Base-by-base conservation (phyloP, 208 protist genomes). In the Acanthamoeba lenticulata region DNA sequence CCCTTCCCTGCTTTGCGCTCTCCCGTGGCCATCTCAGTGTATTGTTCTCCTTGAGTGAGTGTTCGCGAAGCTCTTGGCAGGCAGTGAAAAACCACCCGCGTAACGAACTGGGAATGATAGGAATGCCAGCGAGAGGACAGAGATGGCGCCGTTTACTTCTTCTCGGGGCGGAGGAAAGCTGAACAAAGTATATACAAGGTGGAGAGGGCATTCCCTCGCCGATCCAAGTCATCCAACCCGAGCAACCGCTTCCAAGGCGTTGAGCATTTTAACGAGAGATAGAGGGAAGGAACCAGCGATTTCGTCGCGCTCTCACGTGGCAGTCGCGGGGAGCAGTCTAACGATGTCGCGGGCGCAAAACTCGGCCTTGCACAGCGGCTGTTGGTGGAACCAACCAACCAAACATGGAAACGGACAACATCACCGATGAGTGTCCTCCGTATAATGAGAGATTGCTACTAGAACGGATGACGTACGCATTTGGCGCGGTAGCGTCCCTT, bases 1-100 rank as follows among this genome's bases (percentile, higher is more conserved):
- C 77, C 77, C 77, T 86, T 86, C 13, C 67, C 67, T n/a, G 67
- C 67, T 32, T 77, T 77, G 40, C 67, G 67, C 32, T 77, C 67
- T 17, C 67, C 67, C 9, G 67, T 77, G 67, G 67, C 67, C 67
- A 77, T 77, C 67, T 77, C n/a, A n/a, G n/a, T n/a, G n/a, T n/a
- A n/a, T 62, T 62, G 55, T 62, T 62, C 9, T 52, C 9, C 9
- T 52, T 52, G 45, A 52, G 45, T 52, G 5, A 6, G 49, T 27
- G 0, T 7, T 13, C 49, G 15, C 0, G 49, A 57, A 57, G 15
- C 49, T 57, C 49, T 13, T 19, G 1, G 15, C 47, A 55, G 2
- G 21, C 47, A n/a, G n/a, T n/a, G 49, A 1, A 13, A 1, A 13
- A 57, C 9, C 15, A 15, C 15, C 15, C 45, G n/a, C n/a, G n/a